Base-by-base conservation (phyloP, 768 basidiomycete genomes). In the Phylloporus scabripes region DNA sequence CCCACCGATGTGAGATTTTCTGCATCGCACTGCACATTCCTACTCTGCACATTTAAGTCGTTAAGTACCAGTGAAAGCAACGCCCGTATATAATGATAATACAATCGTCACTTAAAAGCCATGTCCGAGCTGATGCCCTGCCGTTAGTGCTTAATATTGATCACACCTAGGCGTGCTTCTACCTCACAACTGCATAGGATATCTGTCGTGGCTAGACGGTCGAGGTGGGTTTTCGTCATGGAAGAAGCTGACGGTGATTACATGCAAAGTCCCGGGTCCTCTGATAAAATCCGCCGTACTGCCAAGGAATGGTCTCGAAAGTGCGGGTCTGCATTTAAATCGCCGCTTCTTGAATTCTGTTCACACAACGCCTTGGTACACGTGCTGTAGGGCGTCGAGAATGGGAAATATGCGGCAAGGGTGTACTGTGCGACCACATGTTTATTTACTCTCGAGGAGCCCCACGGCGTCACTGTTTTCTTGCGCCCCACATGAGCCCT, bases 11-110 rank as follows among this genome's bases (percentile, higher is more conserved):
- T 56, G 56, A 55, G 60, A 60, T 50, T 54, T 50, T 57, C 48
- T 52, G 55, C 57, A 57, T 46, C 39, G 54, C 54, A 64, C 56
- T 41, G 45, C 52, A 53, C 50, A 60, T 52, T 23, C 50, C 44
- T 54, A 56, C 50, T 50, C 49, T 48, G 45, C 60, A 63, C 59
- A 63, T 55, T 53, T 57, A 55, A 53, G 39, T 33, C 60, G 48
- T 54, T 51, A 23, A 23, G 21, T 23, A 53, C 53, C 56, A 51
- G 34, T 45, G 52, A 60, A 49, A 54, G 40, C 20, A 55, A 51
- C 49, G 48, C 42, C 42, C 42, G 47, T 63, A 61, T 63, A 66
- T 40, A 54, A 55, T 55, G 62, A 28, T 29, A 45, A 63, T 46
- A 51, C 45, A 45, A 21, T 31, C 42, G 21, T 47, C 50, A 49